Conservation (phyloP, 177 flowering plant genomes). For the Vitis hybrid region DNA sequence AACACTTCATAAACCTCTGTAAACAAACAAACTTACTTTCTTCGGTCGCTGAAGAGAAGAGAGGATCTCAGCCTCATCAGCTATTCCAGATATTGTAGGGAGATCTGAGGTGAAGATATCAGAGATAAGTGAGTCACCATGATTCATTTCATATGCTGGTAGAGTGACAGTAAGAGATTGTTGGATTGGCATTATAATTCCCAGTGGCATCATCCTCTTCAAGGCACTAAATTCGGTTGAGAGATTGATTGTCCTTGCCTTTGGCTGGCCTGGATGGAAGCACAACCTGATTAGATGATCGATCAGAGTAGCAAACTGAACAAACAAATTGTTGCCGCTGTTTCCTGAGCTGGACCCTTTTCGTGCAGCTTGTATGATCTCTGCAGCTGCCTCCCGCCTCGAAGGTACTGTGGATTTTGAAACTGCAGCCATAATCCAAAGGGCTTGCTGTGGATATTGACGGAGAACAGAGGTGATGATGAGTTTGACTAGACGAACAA, state of each 20-base stretch:
- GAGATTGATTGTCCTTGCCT: constrained; percentile 72
- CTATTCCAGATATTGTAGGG: constrained; percentile 87
- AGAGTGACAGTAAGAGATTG: constrained; percentile 83
- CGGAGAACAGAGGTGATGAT: constrained; percentile 86
- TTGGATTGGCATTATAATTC: constrained; percentile 91
- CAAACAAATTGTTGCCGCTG: constrained; percentile 58
- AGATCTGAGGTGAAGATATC: constrained; percentile 68
- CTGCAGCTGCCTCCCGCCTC: constrained; percentile 92
- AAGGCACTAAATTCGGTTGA: constrained; percentile 91
- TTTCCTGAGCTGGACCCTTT: constrained; percentile 63
- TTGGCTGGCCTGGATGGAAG: constrained; percentile 88
- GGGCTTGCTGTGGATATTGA: constrained; percentile 90
- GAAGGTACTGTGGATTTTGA: constrained; percentile 93
- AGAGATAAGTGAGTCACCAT: constrained; percentile 32
- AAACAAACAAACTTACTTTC: constrained; percentile 46
- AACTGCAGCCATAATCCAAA: constrained; percentile 99
- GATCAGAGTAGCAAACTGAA: constrained; percentile 75
- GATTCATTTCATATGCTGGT: constrained; percentile 56
- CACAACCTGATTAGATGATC: constrained; percentile 92
- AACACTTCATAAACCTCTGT: no score
- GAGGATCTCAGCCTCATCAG: constrained; percentile 97
- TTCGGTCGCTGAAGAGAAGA: constrained; percentile 98
- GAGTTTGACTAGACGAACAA: constrained; percentile 76
- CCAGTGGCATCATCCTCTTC: constrained; percentile 98
- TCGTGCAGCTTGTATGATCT: constrained; percentile 86